Conservation (phyloP, 768 basidiomycete species). For the Podaxis sp. region DNA sequence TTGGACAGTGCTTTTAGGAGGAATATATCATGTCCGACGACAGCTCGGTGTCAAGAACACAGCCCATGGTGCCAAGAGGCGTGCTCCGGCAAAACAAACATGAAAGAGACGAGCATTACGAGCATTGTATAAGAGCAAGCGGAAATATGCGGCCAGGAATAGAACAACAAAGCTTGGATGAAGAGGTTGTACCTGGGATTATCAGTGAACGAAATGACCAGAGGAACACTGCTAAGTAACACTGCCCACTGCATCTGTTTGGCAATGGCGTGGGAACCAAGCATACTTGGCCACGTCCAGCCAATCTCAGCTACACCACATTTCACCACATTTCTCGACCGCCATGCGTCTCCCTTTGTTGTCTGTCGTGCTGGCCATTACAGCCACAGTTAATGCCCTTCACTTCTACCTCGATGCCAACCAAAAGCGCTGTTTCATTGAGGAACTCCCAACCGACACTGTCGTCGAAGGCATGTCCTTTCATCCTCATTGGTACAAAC, state of each 20-base stretch:
- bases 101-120: not conserved
- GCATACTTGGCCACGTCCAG: slow-evolving; percentile 19
- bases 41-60: not conserved
- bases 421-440: slow-evolving; percentile 92
- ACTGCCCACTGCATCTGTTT: slow-evolving; percentile 6
- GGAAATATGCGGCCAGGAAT: too few relatives aligned
- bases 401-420: slow-evolving; percentile 97
- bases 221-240: not conserved
- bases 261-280: slow-evolving; percentile 15
- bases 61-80: not conserved
- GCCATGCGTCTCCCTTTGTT: slow-evolving; percentile 26
- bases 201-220: too few relatives aligned
- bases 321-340: not conserved
- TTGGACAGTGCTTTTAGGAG: not conserved
- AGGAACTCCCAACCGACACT: slow-evolving; percentile 94
- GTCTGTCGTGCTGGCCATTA: slow-evolving; percentile 28
- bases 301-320: not conserved
- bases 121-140: not conserved
- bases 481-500: not conserved
- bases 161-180: too few relatives aligned
- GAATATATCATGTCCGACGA: not conserved
- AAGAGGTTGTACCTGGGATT: too few relatives aligned
- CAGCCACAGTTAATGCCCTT: slow-evolving; percentile 61
- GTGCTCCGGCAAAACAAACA: not conserved
- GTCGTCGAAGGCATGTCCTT: slow-evolving; percentile 78